Base-by-base conservation (phyloP, 2,329 filamentous ascomycete species). In the Lecanicillium sp. region DNA sequence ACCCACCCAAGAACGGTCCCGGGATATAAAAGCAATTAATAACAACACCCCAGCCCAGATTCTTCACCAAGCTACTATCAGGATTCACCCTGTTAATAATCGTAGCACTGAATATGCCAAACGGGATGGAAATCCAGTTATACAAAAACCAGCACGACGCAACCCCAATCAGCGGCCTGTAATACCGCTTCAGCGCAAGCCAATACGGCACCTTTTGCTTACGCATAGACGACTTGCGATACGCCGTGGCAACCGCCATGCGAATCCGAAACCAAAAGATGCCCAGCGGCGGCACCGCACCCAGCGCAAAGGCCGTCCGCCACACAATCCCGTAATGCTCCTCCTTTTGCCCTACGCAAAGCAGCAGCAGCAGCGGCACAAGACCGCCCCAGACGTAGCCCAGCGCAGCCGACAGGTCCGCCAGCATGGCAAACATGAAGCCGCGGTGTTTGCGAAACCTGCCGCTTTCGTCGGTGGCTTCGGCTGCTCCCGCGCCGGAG, bases 351-450 rank as follows among this genome's bases (percentile, higher is more conserved):
- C 64, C 54, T 5, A 70, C 65, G 45, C 68, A 71, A 1, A 72
- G 60, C 1, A 75, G 58, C 3, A 76, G 49, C 0, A 76, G 58
- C 8, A 76, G 51, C 2, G 71, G 67, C 0, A 73, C 64, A 0
- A 73, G 51, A 0, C 65, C 66, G 5, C 61, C 66, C 49, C 64
- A 70, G 4, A 71, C 64, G 44, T 71, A 74, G 1, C 71, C 71
- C 9, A 76, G 51, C 2, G 64, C 65, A 2, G 64, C 58, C 0
- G 71, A 68, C 5, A 76, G 52, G 45, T 75, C 67, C 2, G 65
- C 63, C 11, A 73, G 59, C 59, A 75, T 64, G n/a, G 71, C 70
- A 41, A 77, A 73, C 50, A 76, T 67, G 52, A 75, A 72, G 4
- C 73, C 71, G 28, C 71, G 59, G 27, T 60, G 60, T 42, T 67